These are phyloP conservation scores for Camellia oleifera DNA, from an alignment of 179 eudicot species.

Conservation along the genomic window DNA sequence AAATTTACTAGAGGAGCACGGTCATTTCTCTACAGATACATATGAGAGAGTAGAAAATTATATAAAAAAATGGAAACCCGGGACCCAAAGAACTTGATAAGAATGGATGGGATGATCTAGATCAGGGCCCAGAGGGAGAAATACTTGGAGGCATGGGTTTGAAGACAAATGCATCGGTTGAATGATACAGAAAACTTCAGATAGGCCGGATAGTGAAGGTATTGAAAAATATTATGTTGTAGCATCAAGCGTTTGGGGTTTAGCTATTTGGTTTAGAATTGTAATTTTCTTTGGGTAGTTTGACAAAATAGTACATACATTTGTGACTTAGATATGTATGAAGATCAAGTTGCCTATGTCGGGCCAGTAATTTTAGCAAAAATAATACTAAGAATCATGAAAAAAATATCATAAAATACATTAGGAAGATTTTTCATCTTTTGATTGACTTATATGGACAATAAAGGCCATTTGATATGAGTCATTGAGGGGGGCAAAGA, in stretches of 20 bases:
- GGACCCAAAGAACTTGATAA: background rate
- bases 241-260: background rate
- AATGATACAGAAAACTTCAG: background rate
- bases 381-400: too few species aligned
- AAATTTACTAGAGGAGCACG: constrained; percentile 19
- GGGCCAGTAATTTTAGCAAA: too few species aligned
- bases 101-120: background rate
- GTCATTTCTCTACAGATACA: constrained; percentile 13
- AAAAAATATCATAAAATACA: too few species aligned
- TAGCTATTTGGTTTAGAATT: too few species aligned
- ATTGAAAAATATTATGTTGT: background rate
- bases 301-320: too few species aligned
- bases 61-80: background rate
- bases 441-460: too few species aligned
- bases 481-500: too few species aligned
- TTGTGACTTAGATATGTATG: too few species aligned
- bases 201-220: background rate
- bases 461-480: too few species aligned
- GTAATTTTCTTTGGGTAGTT: too few species aligned
- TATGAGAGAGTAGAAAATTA: background rate
- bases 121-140: background rate
- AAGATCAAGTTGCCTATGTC: too few species aligned
- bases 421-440: too few species aligned
- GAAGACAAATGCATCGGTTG: background rate
- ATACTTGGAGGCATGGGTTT: background rate